A percentile compares a stretch with the other conserved stretches of the same genome.
Conservation (phyloP, 371 early-diverging fungal species). For the Sporodiniella umbellata region DNA sequence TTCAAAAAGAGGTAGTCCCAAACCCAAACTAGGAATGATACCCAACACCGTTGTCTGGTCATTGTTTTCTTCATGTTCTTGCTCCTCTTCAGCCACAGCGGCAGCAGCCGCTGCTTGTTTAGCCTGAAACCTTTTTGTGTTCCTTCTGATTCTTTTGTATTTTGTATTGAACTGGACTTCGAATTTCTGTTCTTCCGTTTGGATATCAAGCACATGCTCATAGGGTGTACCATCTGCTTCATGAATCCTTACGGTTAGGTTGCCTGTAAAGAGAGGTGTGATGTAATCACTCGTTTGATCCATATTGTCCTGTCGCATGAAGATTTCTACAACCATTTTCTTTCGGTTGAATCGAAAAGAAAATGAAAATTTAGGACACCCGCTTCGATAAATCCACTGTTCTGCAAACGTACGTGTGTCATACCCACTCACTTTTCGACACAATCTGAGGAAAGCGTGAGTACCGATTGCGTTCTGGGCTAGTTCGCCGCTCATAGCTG, state of each 20-base stretch:
- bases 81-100: constrained; percentile 70
- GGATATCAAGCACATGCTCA: constrained; percentile 89
- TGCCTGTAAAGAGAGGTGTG: constrained; percentile 66
- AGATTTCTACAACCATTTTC: constrained; percentile 91
- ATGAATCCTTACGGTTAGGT: constrained; percentile 86
- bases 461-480: constrained; percentile 75
- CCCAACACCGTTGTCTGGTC: constrained; percentile 41
- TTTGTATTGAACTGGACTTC: constrained; percentile 95
- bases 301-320: constrained; percentile 78
- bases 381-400: constrained; percentile 90
- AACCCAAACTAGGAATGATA: constrained; percentile 53
- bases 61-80: constrained; percentile 56
- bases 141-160: constrained; percentile 90
- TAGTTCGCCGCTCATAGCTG: constrained; percentile 83
- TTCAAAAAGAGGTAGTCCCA: constrained; percentile 71
- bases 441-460: constrained; percentile 72
- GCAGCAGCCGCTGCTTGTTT: constrained; percentile 79
- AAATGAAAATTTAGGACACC: constrained; percentile 85
- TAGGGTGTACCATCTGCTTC: constrained; percentile 94
- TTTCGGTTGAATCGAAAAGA: constrained; percentile 85
- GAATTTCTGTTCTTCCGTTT: constrained; percentile 68
- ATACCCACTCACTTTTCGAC: constrained; percentile 77
- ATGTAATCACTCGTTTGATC: constrained; percentile 46
- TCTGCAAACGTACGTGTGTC: constrained; percentile 83
- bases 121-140: constrained; percentile 76